These are phyloP conservation scores for Aspergillus intermedius DNA, from an alignment of 2,329 filamentous ascomycete genomes.

Conservation along the genomic window DNA sequence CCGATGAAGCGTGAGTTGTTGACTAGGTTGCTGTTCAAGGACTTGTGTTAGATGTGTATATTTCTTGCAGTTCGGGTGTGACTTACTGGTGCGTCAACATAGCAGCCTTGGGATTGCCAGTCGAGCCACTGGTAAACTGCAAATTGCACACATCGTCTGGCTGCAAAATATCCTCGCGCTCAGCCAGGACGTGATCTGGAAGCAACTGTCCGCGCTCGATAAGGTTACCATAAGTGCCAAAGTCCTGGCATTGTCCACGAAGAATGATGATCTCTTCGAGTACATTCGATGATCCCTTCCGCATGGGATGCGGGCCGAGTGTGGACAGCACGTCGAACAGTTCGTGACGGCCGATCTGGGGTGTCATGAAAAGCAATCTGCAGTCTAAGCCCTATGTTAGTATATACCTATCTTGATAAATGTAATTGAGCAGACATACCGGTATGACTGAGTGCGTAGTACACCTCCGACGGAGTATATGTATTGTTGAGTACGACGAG, in stretches of 20 bases:
- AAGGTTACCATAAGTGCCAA: constrained; percentile 56
- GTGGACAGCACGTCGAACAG: constrained; percentile 55
- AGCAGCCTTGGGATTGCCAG: constrained; percentile 64
- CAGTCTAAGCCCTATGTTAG: constrained; percentile 47
- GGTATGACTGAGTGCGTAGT: constrained; percentile 64
- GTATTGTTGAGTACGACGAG: constrained; percentile 78
- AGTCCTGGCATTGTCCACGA: constrained; percentile 49
- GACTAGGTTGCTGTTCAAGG: constrained; percentile 33
- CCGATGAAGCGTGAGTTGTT: constrained; percentile 67
- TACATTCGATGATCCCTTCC: constrained; percentile 26
- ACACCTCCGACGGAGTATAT: constrained; percentile 66
- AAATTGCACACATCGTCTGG: constrained; percentile 65
- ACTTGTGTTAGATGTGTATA: background rate
- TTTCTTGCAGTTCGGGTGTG: background rate
- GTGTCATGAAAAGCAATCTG: constrained; percentile 66
- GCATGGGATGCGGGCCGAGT: constrained; percentile 36
- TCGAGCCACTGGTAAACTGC: constrained; percentile 70
- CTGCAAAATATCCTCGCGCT: constrained; percentile 50
- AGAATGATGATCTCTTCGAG: constrained; percentile 54
- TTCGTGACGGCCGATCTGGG: constrained; percentile 59
- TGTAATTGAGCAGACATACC: constrained; percentile 40
- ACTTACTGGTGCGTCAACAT: constrained; percentile 64
- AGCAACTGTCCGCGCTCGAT: constrained; percentile 47
- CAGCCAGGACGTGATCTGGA: constrained; percentile 46
- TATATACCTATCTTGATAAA: background rate